These are phyloP conservation scores for Pyricularia sp. DNA, from an alignment of 2,329 filamentous ascomycete species.

Conservation along the genomic window DNA sequence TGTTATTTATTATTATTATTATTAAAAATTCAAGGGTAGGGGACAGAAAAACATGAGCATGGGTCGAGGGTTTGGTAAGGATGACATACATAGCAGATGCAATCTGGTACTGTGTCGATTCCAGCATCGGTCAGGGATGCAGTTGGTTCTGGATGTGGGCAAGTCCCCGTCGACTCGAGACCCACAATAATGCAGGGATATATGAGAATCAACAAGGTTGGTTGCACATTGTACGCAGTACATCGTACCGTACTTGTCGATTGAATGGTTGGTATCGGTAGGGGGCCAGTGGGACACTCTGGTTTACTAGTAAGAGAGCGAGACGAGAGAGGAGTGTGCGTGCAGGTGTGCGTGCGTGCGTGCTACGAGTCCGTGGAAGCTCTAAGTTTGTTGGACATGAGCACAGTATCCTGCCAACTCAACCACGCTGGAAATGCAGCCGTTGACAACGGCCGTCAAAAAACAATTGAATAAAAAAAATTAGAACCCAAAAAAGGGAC, in stretches of 20 bases:
- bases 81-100: constrained; percentile 16
- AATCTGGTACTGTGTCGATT: background rate
- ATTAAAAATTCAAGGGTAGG: background rate
- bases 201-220: background rate
- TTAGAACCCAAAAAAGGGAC: background rate
- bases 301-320: background rate
- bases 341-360: background rate
- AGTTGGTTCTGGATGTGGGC: background rate
- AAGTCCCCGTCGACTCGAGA: background rate
- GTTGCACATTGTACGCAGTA: background rate
- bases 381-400: background rate
- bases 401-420: background rate
- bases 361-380: background rate
- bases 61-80: constrained; percentile 13
- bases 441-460: background rate
- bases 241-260: background rate
- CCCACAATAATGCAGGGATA: background rate
- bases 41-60: background rate
- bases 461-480: background rate
- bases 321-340: background rate
- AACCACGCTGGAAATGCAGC: background rate
- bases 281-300: background rate
- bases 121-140: background rate
- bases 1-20: too few species aligned
- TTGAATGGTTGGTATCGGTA: background rate